Evolutionary conservation across 2,329 filamentous ascomycete species (phyloP).

Genomic region (Diplodia corticola): DNA sequence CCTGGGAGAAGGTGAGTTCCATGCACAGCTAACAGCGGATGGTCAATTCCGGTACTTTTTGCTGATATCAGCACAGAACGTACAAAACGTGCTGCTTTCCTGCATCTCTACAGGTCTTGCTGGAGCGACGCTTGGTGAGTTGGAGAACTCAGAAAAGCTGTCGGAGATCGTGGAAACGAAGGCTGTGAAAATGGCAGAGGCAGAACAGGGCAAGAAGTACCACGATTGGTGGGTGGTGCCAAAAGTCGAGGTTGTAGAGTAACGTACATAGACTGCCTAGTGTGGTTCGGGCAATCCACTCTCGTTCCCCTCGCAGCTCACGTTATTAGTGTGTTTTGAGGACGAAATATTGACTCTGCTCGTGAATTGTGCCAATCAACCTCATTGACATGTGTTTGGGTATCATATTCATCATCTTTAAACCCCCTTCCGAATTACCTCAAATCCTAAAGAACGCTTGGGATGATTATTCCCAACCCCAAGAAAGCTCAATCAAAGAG

Average conservation of each 20-base stretch:
- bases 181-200: slow-evolving; percentile 21
- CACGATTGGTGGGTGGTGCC: slow-evolving; percentile 50
- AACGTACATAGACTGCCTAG: slow-evolving; percentile 17
- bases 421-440: neutral
- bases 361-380: neutral
- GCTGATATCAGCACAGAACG: neutral
- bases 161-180: neutral
- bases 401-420: neutral
- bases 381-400: neutral
- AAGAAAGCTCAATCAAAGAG: neutral
- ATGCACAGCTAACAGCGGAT: neutral
- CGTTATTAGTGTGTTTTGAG: neutral
- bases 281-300: neutral
- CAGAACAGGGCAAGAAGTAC: slow-evolving; percentile 43
- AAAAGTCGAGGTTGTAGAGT: slow-evolving; percentile 33
- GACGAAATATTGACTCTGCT: neutral
- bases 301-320: neutral
- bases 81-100: slow-evolving; percentile 14
- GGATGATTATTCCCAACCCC: neutral
- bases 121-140: slow-evolving; percentile 28
- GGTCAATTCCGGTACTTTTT: neutral
- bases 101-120: slow-evolving; percentile 38
- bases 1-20: slow-evolving; percentile 39
- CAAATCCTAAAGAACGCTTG: neutral
- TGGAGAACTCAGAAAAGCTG: slow-evolving; percentile 26